These are phyloP conservation scores for Pleomassaria siparia DNA, from an alignment of 2,329 filamentous ascomycete genomes.

Conservation along the genomic window DNA sequence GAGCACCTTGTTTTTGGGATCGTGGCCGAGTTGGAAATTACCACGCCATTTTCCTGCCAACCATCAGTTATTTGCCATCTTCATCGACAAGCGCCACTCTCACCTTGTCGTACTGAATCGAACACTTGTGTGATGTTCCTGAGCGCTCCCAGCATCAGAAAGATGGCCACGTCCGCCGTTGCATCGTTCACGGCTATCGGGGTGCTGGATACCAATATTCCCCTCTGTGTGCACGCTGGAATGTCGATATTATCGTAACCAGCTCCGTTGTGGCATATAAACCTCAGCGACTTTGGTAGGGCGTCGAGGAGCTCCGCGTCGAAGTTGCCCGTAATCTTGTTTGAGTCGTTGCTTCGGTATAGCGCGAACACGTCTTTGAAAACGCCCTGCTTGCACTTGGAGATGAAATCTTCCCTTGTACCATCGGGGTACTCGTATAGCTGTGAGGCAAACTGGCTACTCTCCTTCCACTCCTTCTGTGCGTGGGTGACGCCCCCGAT, in stretches of 20 bases:
- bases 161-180: conserved; percentile 54
- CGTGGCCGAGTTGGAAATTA: conserved; percentile 52
- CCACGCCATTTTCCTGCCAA: conserved; percentile 47
- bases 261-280: conserved; percentile 54
- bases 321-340: conserved; percentile 51
- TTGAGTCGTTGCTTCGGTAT: conserved; percentile 61
- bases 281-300: conserved; percentile 47
- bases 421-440: conserved; percentile 57
- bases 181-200: conserved; percentile 54
- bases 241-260: conserved; percentile 65
- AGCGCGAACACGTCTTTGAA: conserved; percentile 59
- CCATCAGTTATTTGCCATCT: conserved; percentile 11
- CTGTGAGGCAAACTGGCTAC: conserved; percentile 35
- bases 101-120: conserved; percentile 48
- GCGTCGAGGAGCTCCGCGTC: conserved; percentile 47
- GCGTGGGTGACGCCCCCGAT: conserved; percentile 50
- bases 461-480: conserved; percentile 49
- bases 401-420: conserved; percentile 57
- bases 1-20: conserved; percentile 55
- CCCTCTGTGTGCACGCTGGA: conserved; percentile 51
- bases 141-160: conserved; percentile 56
- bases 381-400: conserved; percentile 55
- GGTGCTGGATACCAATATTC: conserved; percentile 50
- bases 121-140: conserved; percentile 52
- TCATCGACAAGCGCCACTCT: conserved; percentile 12